Conservation (phyloP, 495 filamentous ascomycete species). For the Lasiosphaeriaceae sp. region DNA sequence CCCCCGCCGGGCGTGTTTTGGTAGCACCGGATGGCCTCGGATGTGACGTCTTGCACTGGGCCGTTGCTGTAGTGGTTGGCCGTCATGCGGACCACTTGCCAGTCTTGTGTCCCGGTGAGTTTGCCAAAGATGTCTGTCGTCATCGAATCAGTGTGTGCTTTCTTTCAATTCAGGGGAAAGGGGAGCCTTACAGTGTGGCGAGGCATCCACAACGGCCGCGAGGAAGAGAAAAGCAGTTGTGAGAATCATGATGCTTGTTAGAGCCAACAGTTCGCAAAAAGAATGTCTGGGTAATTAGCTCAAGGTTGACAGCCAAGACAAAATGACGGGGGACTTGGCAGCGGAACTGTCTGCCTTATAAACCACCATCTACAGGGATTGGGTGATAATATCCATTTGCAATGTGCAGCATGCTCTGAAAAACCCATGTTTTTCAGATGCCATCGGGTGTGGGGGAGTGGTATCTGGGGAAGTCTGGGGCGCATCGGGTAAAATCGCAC, state of each 20-base stretch:
- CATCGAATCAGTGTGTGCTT: neutral
- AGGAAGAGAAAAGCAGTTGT: neutral
- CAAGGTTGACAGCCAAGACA: neutral
- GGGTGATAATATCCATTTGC: no score
- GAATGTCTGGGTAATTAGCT: neutral
- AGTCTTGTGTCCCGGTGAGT: conserved; percentile 23
- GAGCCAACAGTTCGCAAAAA: neutral
- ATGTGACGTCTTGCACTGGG: conserved; percentile 40
- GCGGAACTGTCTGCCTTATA: no score
- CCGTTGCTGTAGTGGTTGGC: conserved; percentile 39
- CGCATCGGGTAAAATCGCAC: neutral
- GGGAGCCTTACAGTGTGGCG: neutral
- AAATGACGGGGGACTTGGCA: no score
- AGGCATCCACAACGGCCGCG: neutral
- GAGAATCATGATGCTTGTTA: neutral
- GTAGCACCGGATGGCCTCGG: conserved; percentile 43
- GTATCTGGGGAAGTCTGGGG: neutral
- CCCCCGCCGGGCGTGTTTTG: conserved; percentile 32
- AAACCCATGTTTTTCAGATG: no score
- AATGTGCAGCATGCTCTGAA: no score
- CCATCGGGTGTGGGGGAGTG: neutral
- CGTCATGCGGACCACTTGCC: conserved; percentile 36
- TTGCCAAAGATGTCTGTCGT: conserved; percentile 29
- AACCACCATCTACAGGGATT: no score
- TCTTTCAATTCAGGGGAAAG: neutral